phyloP scores from a whole-genome alignment of 129 eudicot genomes.

The Lactuca sativa region DNA sequence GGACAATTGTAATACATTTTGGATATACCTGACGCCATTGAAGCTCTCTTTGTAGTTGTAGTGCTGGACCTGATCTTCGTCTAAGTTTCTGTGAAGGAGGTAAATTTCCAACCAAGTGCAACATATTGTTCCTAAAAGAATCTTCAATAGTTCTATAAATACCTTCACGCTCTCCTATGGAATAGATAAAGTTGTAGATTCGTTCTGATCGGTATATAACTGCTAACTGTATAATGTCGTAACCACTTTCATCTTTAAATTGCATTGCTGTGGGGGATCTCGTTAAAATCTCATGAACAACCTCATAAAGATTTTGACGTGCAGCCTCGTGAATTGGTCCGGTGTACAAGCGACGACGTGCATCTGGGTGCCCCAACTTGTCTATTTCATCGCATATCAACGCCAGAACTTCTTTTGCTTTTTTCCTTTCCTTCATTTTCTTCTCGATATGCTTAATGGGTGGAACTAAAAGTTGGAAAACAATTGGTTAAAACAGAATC shows the following conservation, averaged over 20 bases:
- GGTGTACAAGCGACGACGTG: background rate
- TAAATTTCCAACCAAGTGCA: slow-evolving; percentile 29
- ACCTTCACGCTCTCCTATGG: background rate
- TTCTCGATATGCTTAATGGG: slow-evolving; percentile 14
- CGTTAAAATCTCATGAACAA: slow-evolving; percentile 24
- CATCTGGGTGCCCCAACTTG: background rate
- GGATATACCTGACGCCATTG: slow-evolving; percentile 28
- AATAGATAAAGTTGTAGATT: slow-evolving; percentile 20
- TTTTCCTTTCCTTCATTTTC: slow-evolving; percentile 1
- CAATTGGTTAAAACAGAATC: background rate
- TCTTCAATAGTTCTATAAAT: slow-evolving; percentile 5
- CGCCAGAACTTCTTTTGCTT: background rate
- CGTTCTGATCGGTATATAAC: slow-evolving; percentile 29
- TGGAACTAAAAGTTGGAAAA: background rate
- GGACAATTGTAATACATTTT: background rate
- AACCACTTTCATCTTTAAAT: background rate
- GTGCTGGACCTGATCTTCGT: slow-evolving; percentile 27
- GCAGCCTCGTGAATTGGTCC: slow-evolving; percentile 21
- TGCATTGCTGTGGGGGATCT: slow-evolving; percentile 3
- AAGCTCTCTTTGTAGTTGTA: slow-evolving; percentile 32
- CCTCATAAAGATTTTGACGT: slow-evolving; percentile 16
- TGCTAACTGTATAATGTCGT: slow-evolving; percentile 27
- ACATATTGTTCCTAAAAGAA: slow-evolving; percentile 17
- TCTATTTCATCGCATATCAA: slow-evolving; percentile 11
- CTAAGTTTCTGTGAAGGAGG: slow-evolving; percentile 25